Evolutionary conservation across 1,284 basidiomycete genomes (phyloP).

Genomic region (Exobasidium rhododendri): DNA sequence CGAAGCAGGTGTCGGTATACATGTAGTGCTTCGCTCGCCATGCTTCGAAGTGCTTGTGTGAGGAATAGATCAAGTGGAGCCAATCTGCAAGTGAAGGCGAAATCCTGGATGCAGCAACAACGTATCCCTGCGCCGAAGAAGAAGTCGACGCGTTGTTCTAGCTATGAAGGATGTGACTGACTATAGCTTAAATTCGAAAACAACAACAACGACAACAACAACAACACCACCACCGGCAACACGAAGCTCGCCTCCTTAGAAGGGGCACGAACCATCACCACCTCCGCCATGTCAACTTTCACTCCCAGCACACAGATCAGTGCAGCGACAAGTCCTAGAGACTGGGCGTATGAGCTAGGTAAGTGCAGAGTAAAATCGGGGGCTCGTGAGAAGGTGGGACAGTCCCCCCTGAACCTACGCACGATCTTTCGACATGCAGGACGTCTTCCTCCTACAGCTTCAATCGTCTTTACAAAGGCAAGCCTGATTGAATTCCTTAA

Average conservation of each 20-base stretch:
- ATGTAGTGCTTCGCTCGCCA: background rate
- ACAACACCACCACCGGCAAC: too few species aligned
- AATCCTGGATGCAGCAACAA: too few species aligned
- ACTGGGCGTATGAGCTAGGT: constrained; percentile 48
- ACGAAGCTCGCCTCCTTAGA: too few species aligned
- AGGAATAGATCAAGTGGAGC: background rate
- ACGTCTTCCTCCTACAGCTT: constrained; percentile 27
- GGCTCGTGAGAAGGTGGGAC: background rate
- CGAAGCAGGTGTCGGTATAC: constrained; percentile 6
- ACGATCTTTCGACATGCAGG: constrained; percentile 16
- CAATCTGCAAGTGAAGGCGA: too few species aligned
- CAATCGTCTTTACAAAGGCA: constrained; percentile 46
- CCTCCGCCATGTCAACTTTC: constrained; percentile 36
- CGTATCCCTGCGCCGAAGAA: too few species aligned
- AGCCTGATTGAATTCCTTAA: constrained; percentile 43
- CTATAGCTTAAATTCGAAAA: background rate
- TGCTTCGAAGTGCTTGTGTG: background rate
- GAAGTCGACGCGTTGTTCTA: too few species aligned
- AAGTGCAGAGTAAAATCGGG: constrained; percentile 14
- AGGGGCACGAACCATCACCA: too few species aligned
- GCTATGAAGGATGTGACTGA: too few species aligned
- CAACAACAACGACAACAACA: background rate
- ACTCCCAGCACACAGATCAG: constrained; percentile 31
- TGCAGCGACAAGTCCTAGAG: constrained; percentile 38
- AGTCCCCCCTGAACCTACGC: background rate